These are phyloP conservation scores for Triticum urartu DNA, from an alignment of 176 grass and related monocot species.

Conservation along the genomic window DNA sequence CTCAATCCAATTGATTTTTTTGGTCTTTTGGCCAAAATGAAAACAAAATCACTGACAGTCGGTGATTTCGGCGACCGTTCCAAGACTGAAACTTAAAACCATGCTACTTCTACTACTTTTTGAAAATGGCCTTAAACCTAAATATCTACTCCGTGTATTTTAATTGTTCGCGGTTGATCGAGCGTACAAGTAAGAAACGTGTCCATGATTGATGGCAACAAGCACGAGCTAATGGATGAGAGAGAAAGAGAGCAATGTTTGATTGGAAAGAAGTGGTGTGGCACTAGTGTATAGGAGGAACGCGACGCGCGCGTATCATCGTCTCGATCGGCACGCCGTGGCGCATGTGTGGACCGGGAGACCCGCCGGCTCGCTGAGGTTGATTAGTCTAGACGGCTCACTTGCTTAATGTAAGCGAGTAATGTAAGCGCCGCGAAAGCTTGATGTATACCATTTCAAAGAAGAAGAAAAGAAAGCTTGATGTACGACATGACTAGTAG, in stretches of 20 bases:
- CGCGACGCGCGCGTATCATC: background rate
- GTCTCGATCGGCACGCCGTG: background rate
- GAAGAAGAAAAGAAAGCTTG: background rate
- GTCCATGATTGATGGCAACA: background rate
- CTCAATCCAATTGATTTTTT: no score
- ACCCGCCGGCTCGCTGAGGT: background rate
- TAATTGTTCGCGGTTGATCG: background rate
- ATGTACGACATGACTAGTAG: background rate
- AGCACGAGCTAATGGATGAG: background rate
- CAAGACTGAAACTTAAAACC: background rate
- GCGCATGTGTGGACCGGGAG: background rate
- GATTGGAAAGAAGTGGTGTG: background rate
- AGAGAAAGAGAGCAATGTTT: background rate
- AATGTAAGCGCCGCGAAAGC: conserved; percentile 9
- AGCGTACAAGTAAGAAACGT: background rate
- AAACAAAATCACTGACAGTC: background rate
- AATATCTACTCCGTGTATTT: background rate
- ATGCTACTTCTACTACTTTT: no score
- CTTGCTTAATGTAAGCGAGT: background rate
- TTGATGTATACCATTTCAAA: no score
- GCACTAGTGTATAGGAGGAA: background rate
- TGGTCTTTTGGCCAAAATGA: background rate
- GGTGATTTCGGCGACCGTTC: background rate
- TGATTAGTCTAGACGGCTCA: background rate
- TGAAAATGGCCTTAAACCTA: background rate